Percentiles rank a stretch among this genome's conserved stretches.
These are phyloP conservation scores for Neurospora sp. DNA, from an alignment of 495 filamentous ascomycete genomes.

Conservation along the genomic window DNA sequence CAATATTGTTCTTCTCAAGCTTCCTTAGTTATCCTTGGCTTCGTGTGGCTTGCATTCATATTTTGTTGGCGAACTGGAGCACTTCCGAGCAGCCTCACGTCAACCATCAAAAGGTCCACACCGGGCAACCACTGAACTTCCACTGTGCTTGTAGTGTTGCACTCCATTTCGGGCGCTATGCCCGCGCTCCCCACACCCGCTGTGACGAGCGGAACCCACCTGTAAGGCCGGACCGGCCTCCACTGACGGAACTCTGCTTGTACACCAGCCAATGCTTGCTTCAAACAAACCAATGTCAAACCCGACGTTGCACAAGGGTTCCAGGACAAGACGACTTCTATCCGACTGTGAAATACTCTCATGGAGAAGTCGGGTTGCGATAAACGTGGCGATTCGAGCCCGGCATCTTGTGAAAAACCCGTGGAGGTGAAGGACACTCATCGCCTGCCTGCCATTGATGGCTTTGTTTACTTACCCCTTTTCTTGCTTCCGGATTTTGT, in stretches of 20 bases:
- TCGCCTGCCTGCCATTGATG: background rate
- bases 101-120: background rate
- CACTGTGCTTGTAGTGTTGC: background rate
- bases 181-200: background rate
- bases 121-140: background rate
- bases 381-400: background rate
- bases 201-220: background rate
- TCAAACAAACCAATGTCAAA: background rate
- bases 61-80: background rate
- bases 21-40: background rate
- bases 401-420: background rate
- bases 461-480: background rate
- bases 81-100: background rate
- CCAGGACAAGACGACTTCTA: background rate
- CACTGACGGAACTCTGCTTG: background rate
- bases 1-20: background rate
- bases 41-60: background rate
- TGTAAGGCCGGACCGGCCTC: background rate
- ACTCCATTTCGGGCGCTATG: background rate
- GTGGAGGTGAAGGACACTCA: background rate
- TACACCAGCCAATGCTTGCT: background rate
- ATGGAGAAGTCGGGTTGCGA: background rate
- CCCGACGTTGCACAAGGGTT: background rate
- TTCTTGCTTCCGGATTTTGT: background rate
- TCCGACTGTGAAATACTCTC: background rate